phyloP scores from a whole-genome alignment of 2,329 filamentous ascomycete species.

The Aspergillus sclerotialis region DNA sequence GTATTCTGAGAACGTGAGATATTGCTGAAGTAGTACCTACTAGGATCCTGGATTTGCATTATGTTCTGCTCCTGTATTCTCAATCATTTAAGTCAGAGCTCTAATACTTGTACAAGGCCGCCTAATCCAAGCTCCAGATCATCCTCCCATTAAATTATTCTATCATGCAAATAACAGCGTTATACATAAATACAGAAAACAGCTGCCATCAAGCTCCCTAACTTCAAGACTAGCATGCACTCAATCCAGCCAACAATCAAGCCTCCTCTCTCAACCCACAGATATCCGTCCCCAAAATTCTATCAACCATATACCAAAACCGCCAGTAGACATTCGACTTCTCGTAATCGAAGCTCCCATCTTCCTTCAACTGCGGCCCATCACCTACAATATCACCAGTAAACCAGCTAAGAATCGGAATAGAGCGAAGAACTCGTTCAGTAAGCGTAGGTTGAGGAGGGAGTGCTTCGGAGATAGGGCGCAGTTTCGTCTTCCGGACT shows the following conservation, averaged over 20 bases:
- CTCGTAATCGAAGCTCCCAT: constrained; percentile 60
- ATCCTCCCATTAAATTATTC: too few species aligned
- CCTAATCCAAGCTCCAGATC: too few species aligned
- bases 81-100: too few species aligned
- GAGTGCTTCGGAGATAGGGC: constrained; percentile 64
- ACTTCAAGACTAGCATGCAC: background rate
- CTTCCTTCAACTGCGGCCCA: constrained; percentile 38
- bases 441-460: constrained; percentile 60
- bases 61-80: too few species aligned
- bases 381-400: constrained; percentile 47
- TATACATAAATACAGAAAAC: constrained; percentile 1
- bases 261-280: constrained; percentile 52
- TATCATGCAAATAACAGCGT: background rate
- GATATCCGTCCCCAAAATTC: constrained; percentile 52
- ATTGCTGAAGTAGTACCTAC: too few species aligned
- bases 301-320: constrained; percentile 52
- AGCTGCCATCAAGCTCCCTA: too few species aligned
- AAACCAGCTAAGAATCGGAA: constrained; percentile 68
- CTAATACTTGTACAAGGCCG: too few species aligned
- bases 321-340: constrained; percentile 55
- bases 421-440: constrained; percentile 57
- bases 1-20: too few species aligned
- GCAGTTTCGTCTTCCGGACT: constrained; percentile 57
- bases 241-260: constrained; percentile 12
- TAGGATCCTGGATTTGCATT: too few species aligned